Conservation (phyloP, 345 rosid genomes). For the Euphorbia pulcherrima region DNA sequence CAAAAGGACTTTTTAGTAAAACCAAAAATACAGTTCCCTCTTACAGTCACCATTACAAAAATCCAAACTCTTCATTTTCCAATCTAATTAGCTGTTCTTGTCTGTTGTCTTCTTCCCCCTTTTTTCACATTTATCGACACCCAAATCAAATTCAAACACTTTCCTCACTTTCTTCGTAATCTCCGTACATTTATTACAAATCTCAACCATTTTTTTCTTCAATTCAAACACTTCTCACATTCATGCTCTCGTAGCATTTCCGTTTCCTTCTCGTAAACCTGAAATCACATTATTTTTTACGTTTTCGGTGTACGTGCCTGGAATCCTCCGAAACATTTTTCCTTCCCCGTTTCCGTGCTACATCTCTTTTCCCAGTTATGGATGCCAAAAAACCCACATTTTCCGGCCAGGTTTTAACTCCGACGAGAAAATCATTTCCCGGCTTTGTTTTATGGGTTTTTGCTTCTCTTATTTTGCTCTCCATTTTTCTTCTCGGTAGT, state of each 20-base stretch:
- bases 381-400: conserved; percentile 38
- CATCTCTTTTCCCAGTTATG: conserved; percentile 25
- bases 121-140: neutral
- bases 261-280: no score
- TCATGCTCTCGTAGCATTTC: no score
- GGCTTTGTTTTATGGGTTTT: conserved; percentile 48
- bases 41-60: neutral
- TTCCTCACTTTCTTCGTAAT: neutral
- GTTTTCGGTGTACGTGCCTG: no score
- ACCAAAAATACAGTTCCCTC: neutral
- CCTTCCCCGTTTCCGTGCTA: no score
- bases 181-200: neutral
- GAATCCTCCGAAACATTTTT: no score
- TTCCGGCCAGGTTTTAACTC: conserved; percentile 41
- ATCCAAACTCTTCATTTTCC: neutral
- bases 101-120: neutral
- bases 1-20: neutral
- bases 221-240: neutral
- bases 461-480: conserved; percentile 41
- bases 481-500: conserved; percentile 40
- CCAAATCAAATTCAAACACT: neutral
- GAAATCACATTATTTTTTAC: no score
- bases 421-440: conserved; percentile 40
- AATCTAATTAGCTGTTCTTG: neutral
- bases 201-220: neutral